Percentiles rank a stretch among this genome's conserved stretches.
These are phyloP conservation scores for Aureobasidium lini DNA, from an alignment of 2,329 filamentous ascomycete species.

Conservation along the genomic window DNA sequence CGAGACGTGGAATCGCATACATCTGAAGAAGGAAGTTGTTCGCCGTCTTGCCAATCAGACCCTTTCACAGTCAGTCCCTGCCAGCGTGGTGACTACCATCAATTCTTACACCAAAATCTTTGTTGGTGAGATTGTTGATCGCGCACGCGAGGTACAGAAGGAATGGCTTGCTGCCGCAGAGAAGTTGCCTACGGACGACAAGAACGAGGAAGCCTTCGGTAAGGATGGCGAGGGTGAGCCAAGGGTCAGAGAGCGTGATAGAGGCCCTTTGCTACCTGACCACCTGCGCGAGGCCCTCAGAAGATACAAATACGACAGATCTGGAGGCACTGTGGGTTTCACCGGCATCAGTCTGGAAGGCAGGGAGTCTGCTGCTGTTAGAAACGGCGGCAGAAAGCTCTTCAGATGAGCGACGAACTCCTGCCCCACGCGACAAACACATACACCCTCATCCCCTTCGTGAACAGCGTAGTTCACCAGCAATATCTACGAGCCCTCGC, in stretches of 20 bases:
- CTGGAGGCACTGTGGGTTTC: constrained; percentile 52
- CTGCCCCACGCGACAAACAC: background rate
- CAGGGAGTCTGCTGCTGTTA: constrained; percentile 35
- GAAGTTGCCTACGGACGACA: constrained; percentile 44
- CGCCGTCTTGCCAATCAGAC: constrained; percentile 73
- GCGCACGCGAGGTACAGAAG: constrained; percentile 60
- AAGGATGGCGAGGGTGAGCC: constrained; percentile 17
- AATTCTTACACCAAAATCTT: constrained; percentile 70
- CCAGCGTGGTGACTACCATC: constrained; percentile 67
- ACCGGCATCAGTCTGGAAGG: constrained; percentile 43
- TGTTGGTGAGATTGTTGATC: constrained; percentile 67
- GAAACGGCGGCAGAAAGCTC: constrained; percentile 38
- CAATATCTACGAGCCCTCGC: too few relatives aligned
- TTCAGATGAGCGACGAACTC: constrained; percentile 30
- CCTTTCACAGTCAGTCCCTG: constrained; percentile 69
- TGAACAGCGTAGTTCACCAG: too few relatives aligned
- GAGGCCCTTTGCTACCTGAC: constrained; percentile 60
- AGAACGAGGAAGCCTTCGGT: constrained; percentile 33
- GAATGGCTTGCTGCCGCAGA: constrained; percentile 58
- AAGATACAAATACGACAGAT: constrained; percentile 56
- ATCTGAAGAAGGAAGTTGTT: constrained; percentile 61
- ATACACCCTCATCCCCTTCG: background rate
- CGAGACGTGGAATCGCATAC: constrained; percentile 62
- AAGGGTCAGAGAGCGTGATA: constrained; percentile 28
- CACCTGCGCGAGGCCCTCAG: constrained; percentile 67